Conservation (phyloP, 1,139 yeast species). For the Zygosaccharomyces sapae region DNA sequence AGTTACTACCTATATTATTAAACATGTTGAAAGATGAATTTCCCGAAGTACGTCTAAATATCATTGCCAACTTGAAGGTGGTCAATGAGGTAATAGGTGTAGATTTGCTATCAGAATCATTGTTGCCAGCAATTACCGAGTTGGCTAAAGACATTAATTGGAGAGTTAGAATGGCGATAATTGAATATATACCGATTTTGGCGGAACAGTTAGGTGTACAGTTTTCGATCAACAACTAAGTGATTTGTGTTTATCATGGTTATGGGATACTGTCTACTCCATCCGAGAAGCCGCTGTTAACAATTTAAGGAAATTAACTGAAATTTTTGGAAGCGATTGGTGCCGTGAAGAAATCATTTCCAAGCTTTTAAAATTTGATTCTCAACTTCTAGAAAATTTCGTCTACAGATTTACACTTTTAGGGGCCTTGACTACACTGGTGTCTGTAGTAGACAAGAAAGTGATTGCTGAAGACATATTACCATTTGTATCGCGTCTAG, state of each 20-base stretch:
- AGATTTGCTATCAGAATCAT: conserved; percentile 75
- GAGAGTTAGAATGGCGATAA: conserved; percentile 96
- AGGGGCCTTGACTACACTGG: conserved; percentile 76
- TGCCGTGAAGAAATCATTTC: conserved; percentile 79
- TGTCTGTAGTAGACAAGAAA: conserved; percentile 58
- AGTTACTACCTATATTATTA: conserved; percentile 80
- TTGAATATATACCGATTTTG: conserved; percentile 90
- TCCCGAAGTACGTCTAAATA: conserved; percentile 93
- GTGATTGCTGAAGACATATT: conserved; percentile 62
- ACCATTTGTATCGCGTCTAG: conserved; percentile 72
- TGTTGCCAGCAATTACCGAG: conserved; percentile 93
- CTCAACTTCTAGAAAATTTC: conserved; percentile 47
- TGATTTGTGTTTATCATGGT: conserved; percentile 89
- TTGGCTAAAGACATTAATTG: conserved; percentile 95
- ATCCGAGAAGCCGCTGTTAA: conserved; percentile 94
- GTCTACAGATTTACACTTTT: conserved; percentile 88
- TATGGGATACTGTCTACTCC: conserved; percentile 96
- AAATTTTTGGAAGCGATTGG: conserved; percentile 92
- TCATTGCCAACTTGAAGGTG: conserved; percentile 83
- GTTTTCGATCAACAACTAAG: conserved; percentile 91
- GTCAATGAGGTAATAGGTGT: conserved; percentile 95
- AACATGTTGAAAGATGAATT: conserved; percentile 95
- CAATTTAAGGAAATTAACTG: conserved; percentile 73
- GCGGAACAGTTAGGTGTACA: conserved; percentile 95
- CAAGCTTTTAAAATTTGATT: conserved; percentile 56